Percentiles rank a stretch among this genome's conserved stretches.
These are phyloP conservation scores for Thermothielavioides terrestris DNA, from an alignment of 495 filamentous ascomycete genomes.

Conservation along the genomic window DNA sequence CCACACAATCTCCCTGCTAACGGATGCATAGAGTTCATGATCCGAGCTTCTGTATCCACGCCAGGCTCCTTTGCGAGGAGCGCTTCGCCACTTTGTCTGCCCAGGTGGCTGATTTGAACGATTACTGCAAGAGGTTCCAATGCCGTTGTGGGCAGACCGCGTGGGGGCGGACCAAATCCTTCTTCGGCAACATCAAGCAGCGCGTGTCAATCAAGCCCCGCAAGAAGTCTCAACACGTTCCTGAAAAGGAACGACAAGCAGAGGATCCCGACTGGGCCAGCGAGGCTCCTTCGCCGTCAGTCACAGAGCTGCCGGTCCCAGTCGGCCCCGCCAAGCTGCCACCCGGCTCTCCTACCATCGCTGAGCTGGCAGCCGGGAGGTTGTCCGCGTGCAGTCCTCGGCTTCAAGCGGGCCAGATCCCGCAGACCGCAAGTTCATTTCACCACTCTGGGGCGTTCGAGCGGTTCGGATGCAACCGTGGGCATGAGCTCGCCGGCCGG, in stretches of 20 bases:
- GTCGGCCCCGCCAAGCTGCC: neutral
- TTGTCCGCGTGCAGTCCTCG: too few species aligned
- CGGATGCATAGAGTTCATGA: neutral
- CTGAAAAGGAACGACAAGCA: neutral
- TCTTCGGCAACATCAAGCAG: conserved; percentile 3
- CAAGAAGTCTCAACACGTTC: neutral
- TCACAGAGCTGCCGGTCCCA: neutral
- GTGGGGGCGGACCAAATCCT: neutral
- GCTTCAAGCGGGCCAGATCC: too few species aligned
- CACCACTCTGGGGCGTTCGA: too few species aligned
- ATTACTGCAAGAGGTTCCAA: neutral
- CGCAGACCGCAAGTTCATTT: too few species aligned
- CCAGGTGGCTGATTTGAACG: neutral
- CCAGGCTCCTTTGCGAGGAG: neutral
- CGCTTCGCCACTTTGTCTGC: neutral
- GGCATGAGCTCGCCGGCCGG: too few species aligned
- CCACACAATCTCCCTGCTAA: neutral
- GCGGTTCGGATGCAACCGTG: too few species aligned
- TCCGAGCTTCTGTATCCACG: neutral
- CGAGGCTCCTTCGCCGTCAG: neutral
- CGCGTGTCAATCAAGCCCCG: neutral
- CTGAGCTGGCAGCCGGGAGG: too few species aligned
- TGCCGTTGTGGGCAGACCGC: conserved; percentile 2
- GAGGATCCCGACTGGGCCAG: neutral
- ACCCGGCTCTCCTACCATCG: neutral